These are phyloP conservation scores for Penicillium capsulatum DNA, from an alignment of 2,329 filamentous ascomycete species.

Conservation along the genomic window DNA sequence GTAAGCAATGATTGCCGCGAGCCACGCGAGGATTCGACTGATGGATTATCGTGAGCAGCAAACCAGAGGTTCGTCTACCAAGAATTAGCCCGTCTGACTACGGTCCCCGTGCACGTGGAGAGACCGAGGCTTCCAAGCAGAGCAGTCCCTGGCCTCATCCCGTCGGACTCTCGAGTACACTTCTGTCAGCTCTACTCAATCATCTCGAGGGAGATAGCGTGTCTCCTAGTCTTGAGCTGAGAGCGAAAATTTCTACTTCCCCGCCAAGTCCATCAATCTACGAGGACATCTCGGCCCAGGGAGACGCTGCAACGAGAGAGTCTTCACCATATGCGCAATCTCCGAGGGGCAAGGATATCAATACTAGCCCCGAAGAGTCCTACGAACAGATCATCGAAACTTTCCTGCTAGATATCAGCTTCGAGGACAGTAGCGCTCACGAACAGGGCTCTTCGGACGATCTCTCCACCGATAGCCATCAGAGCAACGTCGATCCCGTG, in stretches of 20 bases:
- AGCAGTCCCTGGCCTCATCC: not conserved
- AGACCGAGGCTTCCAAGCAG: not conserved
- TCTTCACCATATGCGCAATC: not conserved
- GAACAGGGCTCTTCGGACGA: not conserved
- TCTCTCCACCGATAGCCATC: not conserved
- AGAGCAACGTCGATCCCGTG: not conserved
- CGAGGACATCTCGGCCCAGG: constrained; percentile 1
- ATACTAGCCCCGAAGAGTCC: constrained; percentile 3
- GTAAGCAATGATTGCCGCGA: too few relatives aligned
- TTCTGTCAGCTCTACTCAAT: constrained; percentile 9
- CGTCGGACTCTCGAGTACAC: constrained; percentile 1
- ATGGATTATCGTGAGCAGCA: too few relatives aligned
- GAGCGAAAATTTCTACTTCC: not conserved
- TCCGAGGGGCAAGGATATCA: not conserved
- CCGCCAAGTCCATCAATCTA: constrained; percentile 2
- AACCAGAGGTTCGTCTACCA: constrained; percentile 4
- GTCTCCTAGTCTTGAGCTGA: not conserved
- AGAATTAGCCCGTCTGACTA: constrained; percentile 7
- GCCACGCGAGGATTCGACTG: too few relatives aligned
- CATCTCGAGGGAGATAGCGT: constrained; percentile 5
- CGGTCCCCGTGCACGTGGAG: not conserved
- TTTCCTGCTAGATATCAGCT: not conserved
- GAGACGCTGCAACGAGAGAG: not conserved
- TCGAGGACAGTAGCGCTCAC: not conserved
- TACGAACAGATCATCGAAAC: constrained; percentile 5